Evolutionary conservation across 257 asterid species (phyloP).

Genomic region (Salvia splendens): DNA sequence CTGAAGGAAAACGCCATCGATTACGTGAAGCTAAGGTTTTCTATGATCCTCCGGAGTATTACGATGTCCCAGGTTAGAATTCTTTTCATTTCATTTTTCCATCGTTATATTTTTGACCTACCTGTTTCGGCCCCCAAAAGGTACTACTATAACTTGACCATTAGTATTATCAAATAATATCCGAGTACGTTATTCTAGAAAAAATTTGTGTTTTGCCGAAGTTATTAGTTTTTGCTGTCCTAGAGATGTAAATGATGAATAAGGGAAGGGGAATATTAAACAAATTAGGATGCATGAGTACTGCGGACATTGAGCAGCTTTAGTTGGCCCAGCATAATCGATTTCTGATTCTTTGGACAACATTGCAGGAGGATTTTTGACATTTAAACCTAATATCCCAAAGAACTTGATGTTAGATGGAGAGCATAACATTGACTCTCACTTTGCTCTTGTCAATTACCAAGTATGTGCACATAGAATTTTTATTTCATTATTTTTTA

Average conservation of each 20-base stretch:
- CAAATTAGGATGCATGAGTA: conserved; percentile 11
- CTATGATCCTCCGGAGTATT: conserved; percentile 88
- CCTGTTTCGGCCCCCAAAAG: not conserved
- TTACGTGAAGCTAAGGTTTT: conserved; percentile 94
- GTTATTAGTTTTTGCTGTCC: not conserved
- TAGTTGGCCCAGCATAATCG: not conserved
- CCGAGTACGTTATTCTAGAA: not conserved
- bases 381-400: conserved; percentile 87
- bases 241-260: not conserved
- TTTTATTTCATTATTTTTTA: conserved; percentile 12
- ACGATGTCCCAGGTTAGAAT: conserved; percentile 72
- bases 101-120: not conserved
- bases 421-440: conserved; percentile 77
- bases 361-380: conserved; percentile 82
- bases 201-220: not conserved
- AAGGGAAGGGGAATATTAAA: not conserved
- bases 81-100: not conserved
- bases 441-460: conserved; percentile 88
- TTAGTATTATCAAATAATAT: not conserved
- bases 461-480: conserved; percentile 58
- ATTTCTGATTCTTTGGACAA: conserved; percentile 29
- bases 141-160: not conserved
- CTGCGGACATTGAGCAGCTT: not conserved
- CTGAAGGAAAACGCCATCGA: conserved; percentile 97
- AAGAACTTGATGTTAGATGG: conserved; percentile 91